These are phyloP conservation scores for Biscutella laevigata DNA, from an alignment of 441 rosid genomes.

Conservation along the genomic window DNA sequence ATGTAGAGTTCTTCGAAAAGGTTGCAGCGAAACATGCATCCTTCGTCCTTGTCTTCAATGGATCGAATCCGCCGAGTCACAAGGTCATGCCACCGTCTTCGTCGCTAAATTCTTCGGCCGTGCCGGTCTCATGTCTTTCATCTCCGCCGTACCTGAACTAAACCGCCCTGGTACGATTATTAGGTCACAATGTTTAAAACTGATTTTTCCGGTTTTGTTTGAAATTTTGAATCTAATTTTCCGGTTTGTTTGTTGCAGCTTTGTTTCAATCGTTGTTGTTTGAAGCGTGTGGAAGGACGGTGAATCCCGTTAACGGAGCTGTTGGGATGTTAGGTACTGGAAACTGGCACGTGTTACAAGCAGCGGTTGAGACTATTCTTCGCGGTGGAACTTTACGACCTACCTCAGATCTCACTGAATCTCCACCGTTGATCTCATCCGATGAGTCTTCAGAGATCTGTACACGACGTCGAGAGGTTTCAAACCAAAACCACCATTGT, in stretches of 20 bases:
- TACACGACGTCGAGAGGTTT: slow-evolving; percentile 25
- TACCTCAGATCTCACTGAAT: slow-evolving; percentile 47
- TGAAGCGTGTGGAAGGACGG: slow-evolving; percentile 71
- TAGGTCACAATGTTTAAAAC: neutral
- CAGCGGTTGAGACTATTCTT: slow-evolving; percentile 56
- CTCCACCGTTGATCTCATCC: slow-evolving; percentile 30
- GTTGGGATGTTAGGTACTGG: slow-evolving; percentile 63
- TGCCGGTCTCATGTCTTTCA: slow-evolving; percentile 66
- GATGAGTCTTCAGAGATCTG: slow-evolving; percentile 53
- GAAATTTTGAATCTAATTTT: too few relatives aligned
- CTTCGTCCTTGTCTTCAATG: slow-evolving; percentile 60
- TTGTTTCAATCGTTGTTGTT: slow-evolving; percentile 54
- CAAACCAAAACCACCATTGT: slow-evolving; percentile 22
- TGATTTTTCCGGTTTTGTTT: neutral
- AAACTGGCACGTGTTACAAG: slow-evolving; percentile 61
- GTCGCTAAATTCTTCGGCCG: slow-evolving; percentile 72
- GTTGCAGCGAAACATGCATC: slow-evolving; percentile 65
- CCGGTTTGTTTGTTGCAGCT: slow-evolving; percentile 30
- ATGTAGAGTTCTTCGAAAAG: slow-evolving; percentile 59
- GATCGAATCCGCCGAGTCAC: slow-evolving; percentile 57
- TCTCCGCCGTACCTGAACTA: slow-evolving; percentile 51
- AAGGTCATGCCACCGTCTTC: slow-evolving; percentile 66
- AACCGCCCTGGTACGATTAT: slow-evolving; percentile 46
- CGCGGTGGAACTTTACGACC: slow-evolving; percentile 52
- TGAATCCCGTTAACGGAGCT: slow-evolving; percentile 66